Evolutionary conservation across 768 basidiomycete genomes (phyloP).

Genomic region (Suillus subaureus): DNA sequence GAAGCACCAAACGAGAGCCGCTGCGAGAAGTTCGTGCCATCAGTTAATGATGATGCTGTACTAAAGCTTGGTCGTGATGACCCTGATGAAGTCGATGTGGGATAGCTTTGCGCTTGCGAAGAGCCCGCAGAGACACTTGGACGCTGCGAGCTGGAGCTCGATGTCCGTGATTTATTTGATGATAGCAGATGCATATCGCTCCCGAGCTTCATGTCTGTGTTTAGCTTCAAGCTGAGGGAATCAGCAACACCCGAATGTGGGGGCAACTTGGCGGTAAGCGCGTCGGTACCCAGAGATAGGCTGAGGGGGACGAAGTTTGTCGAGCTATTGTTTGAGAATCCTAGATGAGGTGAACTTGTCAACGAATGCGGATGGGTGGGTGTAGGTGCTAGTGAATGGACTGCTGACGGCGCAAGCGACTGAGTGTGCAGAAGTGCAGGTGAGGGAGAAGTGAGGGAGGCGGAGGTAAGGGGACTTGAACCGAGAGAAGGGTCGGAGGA

Average conservation of each 20-base stretch:
- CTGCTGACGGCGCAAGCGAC: constrained; percentile 20
- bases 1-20: constrained; percentile 17
- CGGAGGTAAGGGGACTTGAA: constrained; percentile 12
- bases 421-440: constrained; percentile 20
- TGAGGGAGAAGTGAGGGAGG: constrained; percentile 30
- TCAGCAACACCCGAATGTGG: constrained; percentile 5
- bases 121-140: constrained; percentile 31
- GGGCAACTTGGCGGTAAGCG: constrained; percentile 13
- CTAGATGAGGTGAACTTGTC: constrained; percentile 28
- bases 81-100: constrained; percentile 19
- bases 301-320: constrained; percentile 21
- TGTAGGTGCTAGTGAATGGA: constrained; percentile 23
- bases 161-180: constrained; percentile 23
- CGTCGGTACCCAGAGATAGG: constrained; percentile 11
- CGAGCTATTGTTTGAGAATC: constrained; percentile 26
- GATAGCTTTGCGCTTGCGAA: constrained; percentile 30
- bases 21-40: constrained; percentile 22
- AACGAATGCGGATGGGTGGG: constrained; percentile 30
- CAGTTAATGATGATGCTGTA: constrained; percentile 19
- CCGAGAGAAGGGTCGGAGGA: neutral
- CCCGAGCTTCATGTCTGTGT: constrained; percentile 9
- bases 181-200: neutral
- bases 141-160: constrained; percentile 27
- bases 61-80: constrained; percentile 27
- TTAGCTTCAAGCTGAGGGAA: constrained; percentile 22